These are phyloP conservation scores for Graphiopsis chlorocephala DNA, from an alignment of 2,329 filamentous ascomycete genomes.

Conservation along the genomic window DNA sequence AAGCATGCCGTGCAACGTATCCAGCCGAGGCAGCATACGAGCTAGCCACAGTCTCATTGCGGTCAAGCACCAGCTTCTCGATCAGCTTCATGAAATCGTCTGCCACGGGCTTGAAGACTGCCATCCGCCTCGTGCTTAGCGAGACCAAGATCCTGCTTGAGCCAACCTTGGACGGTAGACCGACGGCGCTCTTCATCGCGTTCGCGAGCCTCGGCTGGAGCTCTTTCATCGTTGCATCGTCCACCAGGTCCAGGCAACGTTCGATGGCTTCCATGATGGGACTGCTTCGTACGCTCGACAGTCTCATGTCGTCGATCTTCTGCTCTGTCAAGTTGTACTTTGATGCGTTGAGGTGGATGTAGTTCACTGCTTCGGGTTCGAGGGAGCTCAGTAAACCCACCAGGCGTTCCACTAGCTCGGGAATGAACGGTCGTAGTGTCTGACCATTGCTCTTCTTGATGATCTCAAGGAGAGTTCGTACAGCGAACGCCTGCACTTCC, in stretches of 20 bases:
- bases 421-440: slow-evolving; percentile 74
- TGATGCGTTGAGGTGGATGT: slow-evolving; percentile 82
- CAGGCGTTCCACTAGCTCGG: slow-evolving; percentile 76
- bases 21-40: slow-evolving; percentile 84
- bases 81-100: slow-evolving; percentile 73
- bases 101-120: slow-evolving; percentile 72
- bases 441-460: slow-evolving; percentile 81
- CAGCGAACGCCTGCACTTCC: slow-evolving; percentile 79
- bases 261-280: slow-evolving; percentile 93
- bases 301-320: slow-evolving; percentile 82
- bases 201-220: slow-evolving; percentile 71
- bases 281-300: slow-evolving; percentile 76
- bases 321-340: slow-evolving; percentile 83
- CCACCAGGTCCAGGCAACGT: slow-evolving; percentile 78
- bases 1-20: slow-evolving; percentile 71
- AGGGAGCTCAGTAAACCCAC: slow-evolving; percentile 80
- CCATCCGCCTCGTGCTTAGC: slow-evolving; percentile 74
- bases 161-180: slow-evolving; percentile 90
- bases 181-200: slow-evolving; percentile 80
- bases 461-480: slow-evolving; percentile 79
- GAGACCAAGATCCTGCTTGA: slow-evolving; percentile 82
- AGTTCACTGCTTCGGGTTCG: slow-evolving; percentile 87
- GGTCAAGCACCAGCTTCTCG: slow-evolving; percentile 79
- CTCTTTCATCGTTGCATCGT: slow-evolving; percentile 71
- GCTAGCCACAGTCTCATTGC: slow-evolving; percentile 88